Conservation (phyloP, 2,329 filamentous ascomycete species). For the Neobulgaria alba region DNA sequence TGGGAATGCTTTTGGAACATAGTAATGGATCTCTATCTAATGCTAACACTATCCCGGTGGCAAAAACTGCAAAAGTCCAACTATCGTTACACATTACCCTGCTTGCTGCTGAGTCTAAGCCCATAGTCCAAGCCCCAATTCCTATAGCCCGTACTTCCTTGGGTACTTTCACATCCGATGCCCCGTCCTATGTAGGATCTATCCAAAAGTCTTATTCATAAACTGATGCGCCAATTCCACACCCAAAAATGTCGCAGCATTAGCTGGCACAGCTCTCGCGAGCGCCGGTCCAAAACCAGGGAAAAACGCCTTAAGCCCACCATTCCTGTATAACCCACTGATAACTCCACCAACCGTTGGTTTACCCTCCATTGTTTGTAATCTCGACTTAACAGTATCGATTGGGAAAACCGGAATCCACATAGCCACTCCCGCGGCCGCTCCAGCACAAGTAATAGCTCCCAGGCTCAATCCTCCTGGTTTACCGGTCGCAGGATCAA, state of each 20-base stretch:
- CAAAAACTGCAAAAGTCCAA: no score
- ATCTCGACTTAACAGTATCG: slow-evolving; percentile 88
- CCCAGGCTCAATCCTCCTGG: slow-evolving; percentile 69
- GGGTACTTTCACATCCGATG: no score
- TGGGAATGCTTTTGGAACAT: no score
- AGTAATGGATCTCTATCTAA: no score
- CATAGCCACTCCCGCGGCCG: slow-evolving; percentile 91
- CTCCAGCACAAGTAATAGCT: slow-evolving; percentile 80
- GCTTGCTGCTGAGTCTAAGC: no score
- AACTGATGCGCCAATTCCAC: slow-evolving; percentile 77
- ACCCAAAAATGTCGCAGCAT: slow-evolving; percentile 88
- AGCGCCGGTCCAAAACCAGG: slow-evolving; percentile 91
- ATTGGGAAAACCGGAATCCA: slow-evolving; percentile 98
- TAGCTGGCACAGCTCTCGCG: slow-evolving; percentile 87
- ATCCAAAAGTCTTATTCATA: slow-evolving; percentile 67
- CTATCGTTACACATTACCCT: no score
- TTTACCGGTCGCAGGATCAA: slow-evolving; percentile 64
- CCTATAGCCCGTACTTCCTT: no score
- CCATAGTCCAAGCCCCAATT: no score
- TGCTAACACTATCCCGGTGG: no score
- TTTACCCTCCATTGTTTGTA: slow-evolving; percentile 85
- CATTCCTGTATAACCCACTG: slow-evolving; percentile 69
- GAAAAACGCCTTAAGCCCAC: slow-evolving; percentile 90
- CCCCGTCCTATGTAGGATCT: no score
- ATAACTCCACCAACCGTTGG: slow-evolving; percentile 75